A percentile compares a stretch with the other conserved stretches of the same genome.
phyloP scores from a whole-genome alignment of 1,284 basidiomycete species.

The Phylloboletellus chloephorus region DNA sequence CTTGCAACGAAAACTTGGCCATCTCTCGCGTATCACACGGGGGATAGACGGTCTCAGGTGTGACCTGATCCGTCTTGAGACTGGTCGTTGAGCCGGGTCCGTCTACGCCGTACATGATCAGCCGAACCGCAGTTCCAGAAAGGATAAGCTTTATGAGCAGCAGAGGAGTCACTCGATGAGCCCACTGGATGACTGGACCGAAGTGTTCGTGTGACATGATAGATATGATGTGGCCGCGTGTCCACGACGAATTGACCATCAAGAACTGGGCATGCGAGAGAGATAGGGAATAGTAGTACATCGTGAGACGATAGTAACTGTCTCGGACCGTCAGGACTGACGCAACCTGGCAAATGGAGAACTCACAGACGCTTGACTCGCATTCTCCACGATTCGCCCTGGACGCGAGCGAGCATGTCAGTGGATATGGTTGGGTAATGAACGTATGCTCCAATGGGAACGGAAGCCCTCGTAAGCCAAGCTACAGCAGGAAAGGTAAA shows the following conservation, averaged over 20 bases:
- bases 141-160: constrained; percentile 21
- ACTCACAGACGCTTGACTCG: constrained; percentile 24
- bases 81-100: constrained; percentile 16
- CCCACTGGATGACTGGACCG: constrained; percentile 26
- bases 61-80: background rate
- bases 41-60: constrained; percentile 68
- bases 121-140: constrained; percentile 23
- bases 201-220: constrained; percentile 56
- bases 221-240: constrained; percentile 75
- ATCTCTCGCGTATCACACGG: constrained; percentile 87
- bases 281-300: constrained; percentile 74
- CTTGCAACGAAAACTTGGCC: constrained; percentile 54
- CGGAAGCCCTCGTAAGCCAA: constrained; percentile 44
- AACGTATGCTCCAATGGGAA: constrained; percentile 85
- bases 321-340: constrained; percentile 1
- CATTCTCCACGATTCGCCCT: constrained; percentile 70
- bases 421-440: constrained; percentile 97
- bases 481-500: constrained; percentile 84
- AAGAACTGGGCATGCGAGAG: constrained; percentile 73
- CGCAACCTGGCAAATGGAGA: constrained; percentile 1
- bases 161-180: constrained; percentile 23
- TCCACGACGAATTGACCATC: constrained; percentile 97
- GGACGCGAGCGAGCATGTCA: constrained; percentile 86
- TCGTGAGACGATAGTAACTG: constrained; percentile 89
- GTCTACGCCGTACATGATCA: constrained; percentile 11